phyloP scores from a whole-genome alignment of 139 green algal species.

The Chlorella ohadii region DNA sequence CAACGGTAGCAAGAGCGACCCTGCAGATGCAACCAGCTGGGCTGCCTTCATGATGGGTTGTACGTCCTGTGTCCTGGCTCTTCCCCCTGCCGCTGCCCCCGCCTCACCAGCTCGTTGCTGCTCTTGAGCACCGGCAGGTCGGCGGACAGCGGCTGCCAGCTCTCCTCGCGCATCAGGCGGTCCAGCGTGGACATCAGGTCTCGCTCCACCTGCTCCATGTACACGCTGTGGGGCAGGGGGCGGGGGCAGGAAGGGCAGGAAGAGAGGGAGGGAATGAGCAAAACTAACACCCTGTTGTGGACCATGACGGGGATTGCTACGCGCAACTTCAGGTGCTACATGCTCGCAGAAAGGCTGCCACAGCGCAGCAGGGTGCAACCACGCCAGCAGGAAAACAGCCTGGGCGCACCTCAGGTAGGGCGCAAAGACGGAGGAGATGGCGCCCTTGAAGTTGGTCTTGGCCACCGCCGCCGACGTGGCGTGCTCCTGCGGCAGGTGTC shows the following conservation, averaged over 20 bases:
- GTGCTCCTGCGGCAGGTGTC: slow-evolving; percentile 33
- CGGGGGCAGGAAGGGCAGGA: too few species aligned
- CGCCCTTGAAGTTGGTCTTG: slow-evolving; percentile 73
- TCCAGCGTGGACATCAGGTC: slow-evolving; percentile 79
- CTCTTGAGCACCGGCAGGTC: slow-evolving; percentile 41
- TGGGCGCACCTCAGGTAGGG: slow-evolving; percentile 66
- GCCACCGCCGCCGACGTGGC: slow-evolving; percentile 48
- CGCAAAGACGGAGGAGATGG: slow-evolving; percentile 82
- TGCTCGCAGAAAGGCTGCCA: too few species aligned
- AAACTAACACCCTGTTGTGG: too few species aligned
- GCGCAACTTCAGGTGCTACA: too few species aligned
- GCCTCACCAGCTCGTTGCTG: too few species aligned
- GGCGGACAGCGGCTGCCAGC: slow-evolving; percentile 75
- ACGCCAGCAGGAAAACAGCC: not conserved
- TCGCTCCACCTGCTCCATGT: slow-evolving; percentile 81
- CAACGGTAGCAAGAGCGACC: too few species aligned
- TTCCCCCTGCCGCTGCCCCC: too few species aligned
- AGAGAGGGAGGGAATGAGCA: not conserved
- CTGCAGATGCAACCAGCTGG: too few species aligned
- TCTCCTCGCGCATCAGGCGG: slow-evolving; percentile 81
- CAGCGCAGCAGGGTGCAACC: not conserved
- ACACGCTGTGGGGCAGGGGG: slow-evolving; percentile 49
- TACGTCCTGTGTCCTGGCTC: too few species aligned
- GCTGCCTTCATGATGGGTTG: too few species aligned
- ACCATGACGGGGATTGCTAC: too few species aligned